phyloP scores from a whole-genome alignment of 1,284 basidiomycete genomes.

The Cutaneotrichosporon cavernicola region DNA sequence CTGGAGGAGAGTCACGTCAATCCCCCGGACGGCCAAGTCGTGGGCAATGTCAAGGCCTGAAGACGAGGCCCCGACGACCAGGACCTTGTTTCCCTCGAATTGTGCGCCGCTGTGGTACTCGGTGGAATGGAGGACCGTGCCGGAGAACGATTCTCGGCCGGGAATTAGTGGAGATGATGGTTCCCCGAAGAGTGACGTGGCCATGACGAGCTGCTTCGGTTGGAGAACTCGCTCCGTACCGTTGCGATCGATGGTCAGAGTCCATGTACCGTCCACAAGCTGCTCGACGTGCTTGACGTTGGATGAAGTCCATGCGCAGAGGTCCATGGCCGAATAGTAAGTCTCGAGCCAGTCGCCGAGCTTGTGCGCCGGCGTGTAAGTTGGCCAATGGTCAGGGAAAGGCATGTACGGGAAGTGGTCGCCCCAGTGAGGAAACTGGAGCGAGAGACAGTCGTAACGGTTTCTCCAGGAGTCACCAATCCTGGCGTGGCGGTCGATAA shows the following conservation, averaged over 20 bases:
- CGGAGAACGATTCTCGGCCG: constrained; percentile 56
- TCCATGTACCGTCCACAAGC: constrained; percentile 57
- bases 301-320: constrained; percentile 52
- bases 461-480: constrained; percentile 54
- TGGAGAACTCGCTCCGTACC: constrained; percentile 55
- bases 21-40: constrained; percentile 56
- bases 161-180: constrained; percentile 29
- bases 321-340: constrained; percentile 43
- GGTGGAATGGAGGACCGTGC: constrained; percentile 58
- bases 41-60: constrained; percentile 57
- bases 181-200: constrained; percentile 33
- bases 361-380: constrained; percentile 60
- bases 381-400: constrained; percentile 61
- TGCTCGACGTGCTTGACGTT: constrained; percentile 55
- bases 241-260: constrained; percentile 55
- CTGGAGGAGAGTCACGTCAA: constrained; percentile 64
- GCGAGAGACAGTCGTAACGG: constrained; percentile 61
- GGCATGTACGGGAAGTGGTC: constrained; percentile 55
- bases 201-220: constrained; percentile 50
- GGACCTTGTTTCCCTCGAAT: constrained; percentile 61
- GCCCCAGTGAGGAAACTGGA: constrained; percentile 62
- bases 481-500: constrained; percentile 49
- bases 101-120: constrained; percentile 57
- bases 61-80: constrained; percentile 63
- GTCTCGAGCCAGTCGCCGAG: constrained; percentile 39